These are phyloP conservation scores for Sordaria brevicollis DNA, from an alignment of 495 filamentous ascomycete genomes.

Conservation along the genomic window DNA sequence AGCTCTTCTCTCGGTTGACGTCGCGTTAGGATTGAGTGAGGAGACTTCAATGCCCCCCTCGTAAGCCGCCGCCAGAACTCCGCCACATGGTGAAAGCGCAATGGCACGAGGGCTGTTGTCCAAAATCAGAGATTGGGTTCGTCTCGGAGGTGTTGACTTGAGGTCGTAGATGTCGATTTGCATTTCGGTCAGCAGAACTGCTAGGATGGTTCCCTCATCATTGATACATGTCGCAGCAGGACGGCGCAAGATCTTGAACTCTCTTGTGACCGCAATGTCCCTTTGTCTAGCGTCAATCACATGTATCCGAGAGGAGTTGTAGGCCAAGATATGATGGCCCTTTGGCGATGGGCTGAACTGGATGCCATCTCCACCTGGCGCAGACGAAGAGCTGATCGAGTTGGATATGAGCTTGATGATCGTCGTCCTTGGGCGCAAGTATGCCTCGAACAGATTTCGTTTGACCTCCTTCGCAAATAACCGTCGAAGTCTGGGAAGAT, in stretches of 20 bases:
- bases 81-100: conserved; percentile 68
- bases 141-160: conserved; percentile 46
- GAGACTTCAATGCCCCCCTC: conserved; percentile 80
- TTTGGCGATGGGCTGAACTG: conserved; percentile 70
- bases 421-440: conserved; percentile 58
- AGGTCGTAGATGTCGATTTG: conserved; percentile 75
- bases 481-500: conserved; percentile 48
- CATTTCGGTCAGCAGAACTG: conserved; percentile 71
- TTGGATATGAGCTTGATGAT: conserved; percentile 70
- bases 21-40: conserved; percentile 51
- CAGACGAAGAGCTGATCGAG: conserved; percentile 72
- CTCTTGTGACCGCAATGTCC: conserved; percentile 53
- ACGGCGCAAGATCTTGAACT: conserved; percentile 68
- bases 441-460: conserved; percentile 71
- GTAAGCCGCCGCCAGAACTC: conserved; percentile 78
- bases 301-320: conserved; percentile 79
- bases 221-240: conserved; percentile 70
- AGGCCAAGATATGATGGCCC: conserved; percentile 63
- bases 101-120: conserved; percentile 70
- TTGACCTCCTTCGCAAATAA: conserved; percentile 63
- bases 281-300: conserved; percentile 56
- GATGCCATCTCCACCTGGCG: conserved; percentile 76
- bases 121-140: conserved; percentile 58
- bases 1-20: conserved; percentile 59
- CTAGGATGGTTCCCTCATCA: conserved; percentile 67